These are phyloP conservation scores for Ustilago shanxiensis DNA, from an alignment of 1,284 basidiomycete genomes.

Conservation along the genomic window DNA sequence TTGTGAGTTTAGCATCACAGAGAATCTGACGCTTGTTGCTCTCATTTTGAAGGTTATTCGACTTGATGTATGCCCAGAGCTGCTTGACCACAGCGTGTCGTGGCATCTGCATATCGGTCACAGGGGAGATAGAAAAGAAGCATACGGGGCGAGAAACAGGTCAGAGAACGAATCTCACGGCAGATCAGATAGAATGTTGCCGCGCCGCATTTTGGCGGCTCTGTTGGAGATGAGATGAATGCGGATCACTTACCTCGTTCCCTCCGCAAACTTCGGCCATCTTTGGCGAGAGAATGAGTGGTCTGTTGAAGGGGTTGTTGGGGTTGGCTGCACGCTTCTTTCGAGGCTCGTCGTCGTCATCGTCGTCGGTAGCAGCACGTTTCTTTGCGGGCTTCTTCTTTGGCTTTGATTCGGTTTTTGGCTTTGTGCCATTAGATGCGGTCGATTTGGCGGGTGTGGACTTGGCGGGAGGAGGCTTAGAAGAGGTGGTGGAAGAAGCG, in stretches of 20 bases:
- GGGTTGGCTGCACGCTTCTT: constrained; percentile 64
- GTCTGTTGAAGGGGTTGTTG: constrained; percentile 68
- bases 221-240: too few relatives aligned
- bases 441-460: constrained; percentile 27
- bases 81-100: constrained; percentile 89
- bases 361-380: constrained; percentile 31
- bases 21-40: constrained; percentile 79
- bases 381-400: constrained; percentile 64
- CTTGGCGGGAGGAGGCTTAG: constrained; percentile 37
- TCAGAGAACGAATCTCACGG: too few relatives aligned
- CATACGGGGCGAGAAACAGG: background rate
- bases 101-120: constrained; percentile 75
- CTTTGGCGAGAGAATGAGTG: constrained; percentile 59
- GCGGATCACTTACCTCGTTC: constrained; percentile 51
- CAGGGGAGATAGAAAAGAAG: constrained; percentile 54
- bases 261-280: constrained; percentile 68
- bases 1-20: constrained; percentile 79
- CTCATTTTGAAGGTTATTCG: constrained; percentile 82
- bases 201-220: too few relatives aligned
- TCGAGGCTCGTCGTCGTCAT: constrained; percentile 48
- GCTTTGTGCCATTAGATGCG: constrained; percentile 42
- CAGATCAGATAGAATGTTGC: too few relatives aligned
- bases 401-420: constrained; percentile 50
- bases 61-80: constrained; percentile 86
- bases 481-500: constrained; percentile 29